Base-by-base conservation (phyloP, 768 basidiomycete genomes). In the Brasilioporus rufonigricans region DNA sequence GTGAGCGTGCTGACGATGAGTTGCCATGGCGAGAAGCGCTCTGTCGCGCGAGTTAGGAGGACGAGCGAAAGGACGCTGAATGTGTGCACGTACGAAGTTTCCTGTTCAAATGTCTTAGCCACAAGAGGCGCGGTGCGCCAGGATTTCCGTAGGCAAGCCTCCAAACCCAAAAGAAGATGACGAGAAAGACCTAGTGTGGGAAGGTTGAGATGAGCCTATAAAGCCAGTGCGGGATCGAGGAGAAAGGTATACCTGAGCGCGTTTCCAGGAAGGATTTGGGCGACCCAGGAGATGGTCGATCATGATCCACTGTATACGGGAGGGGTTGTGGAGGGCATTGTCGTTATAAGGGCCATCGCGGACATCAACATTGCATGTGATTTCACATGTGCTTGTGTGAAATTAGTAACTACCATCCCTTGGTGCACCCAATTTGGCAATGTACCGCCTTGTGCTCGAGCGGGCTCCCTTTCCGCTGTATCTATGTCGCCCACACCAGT, bases 1-100 rank as follows among this genome's bases (percentile, higher is more conserved):
- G 94, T 97, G 54, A 97, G 73, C 0, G 93, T 92, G 61, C 83
- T 89, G 52, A 93, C 80, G 47, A 98, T 81, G 63, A 98, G 79
- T 66, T 99, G 95, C 88, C 93, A 99, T n/a, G 97, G 97, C 0
- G 94, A 89, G 75, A 93, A 96, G 21, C 84, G 84, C 65, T 79
- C 87, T 93, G 27, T 47, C 18, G 3, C 6, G 26, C 23, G 44
- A n/a, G 29, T 53, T 40, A 57, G 60, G 23, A 50, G 23, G 11
- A 19, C 1, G 26, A 18, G 8, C 12, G 44, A 45, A 49, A 9
- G 4, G 24, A 45, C 4, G 19, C 5, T 2, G 21, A 2, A 31
- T 50, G 13, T 16, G 47, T 47, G 16, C 13, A 70, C 85, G 53
- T 66, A 91, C 89, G 74, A 12, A 92, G 74, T 11, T 66, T 64